Evolutionary conservation across 352 stramenopile genomes (phyloP).

Genomic region (Phytophthora pisi): DNA sequence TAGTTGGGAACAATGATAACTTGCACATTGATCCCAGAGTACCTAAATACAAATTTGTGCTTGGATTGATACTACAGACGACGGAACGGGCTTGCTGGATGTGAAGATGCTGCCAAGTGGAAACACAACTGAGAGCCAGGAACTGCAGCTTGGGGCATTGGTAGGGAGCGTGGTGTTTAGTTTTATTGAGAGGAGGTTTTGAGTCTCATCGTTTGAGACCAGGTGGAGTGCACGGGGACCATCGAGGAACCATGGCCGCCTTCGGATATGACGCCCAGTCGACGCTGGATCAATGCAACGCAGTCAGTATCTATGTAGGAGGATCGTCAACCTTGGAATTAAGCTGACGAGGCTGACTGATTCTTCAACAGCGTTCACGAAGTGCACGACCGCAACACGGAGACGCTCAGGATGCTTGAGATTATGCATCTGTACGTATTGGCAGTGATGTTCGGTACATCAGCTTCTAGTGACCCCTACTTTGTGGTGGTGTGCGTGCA

Average conservation of each 20-base stretch:
- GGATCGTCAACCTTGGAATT: background rate
- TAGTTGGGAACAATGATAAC: slow-evolving; percentile 1
- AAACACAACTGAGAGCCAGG: slow-evolving; percentile 2
- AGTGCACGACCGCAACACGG: slow-evolving; percentile 57
- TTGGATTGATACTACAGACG: slow-evolving; percentile 28
- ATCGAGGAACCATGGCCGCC: slow-evolving; percentile 33
- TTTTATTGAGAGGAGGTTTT: background rate
- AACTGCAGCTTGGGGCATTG: slow-evolving; percentile 38
- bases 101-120: slow-evolving; percentile 28
- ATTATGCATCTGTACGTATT: slow-evolving; percentile 57
- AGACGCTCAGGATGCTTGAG: slow-evolving; percentile 69
- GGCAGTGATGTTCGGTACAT: background rate
- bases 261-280: slow-evolving; percentile 18
- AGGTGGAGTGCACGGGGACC: slow-evolving; percentile 50
- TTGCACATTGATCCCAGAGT: background rate
- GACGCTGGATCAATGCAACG: slow-evolving; percentile 43
- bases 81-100: slow-evolving; percentile 41
- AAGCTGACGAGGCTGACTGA: slow-evolving; percentile 4
- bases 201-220: background rate
- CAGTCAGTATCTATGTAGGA: slow-evolving; percentile 27
- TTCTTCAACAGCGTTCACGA: slow-evolving; percentile 38
- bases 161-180: slow-evolving; percentile 14
- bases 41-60: background rate
- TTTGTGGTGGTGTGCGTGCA: background rate
- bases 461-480: background rate